Conservation (phyloP, 148 eudicot species). For the Rhododendron mucronatum region DNA sequence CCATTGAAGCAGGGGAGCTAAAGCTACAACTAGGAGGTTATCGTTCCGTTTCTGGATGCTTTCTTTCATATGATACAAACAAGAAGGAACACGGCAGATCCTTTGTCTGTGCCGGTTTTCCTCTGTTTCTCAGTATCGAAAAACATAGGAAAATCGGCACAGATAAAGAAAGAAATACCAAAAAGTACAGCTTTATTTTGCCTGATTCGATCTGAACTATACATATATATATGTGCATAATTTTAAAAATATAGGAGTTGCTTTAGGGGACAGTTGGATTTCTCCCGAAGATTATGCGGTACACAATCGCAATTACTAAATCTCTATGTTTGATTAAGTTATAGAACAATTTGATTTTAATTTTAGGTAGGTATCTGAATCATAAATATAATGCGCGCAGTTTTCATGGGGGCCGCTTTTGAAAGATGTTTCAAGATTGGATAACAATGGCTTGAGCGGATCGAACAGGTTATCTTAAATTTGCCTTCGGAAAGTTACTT, state of each 20-base stretch:
- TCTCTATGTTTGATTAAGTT: not conserved
- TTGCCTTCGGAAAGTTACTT: not conserved
- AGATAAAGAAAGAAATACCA: not conserved
- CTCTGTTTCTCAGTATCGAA: no score
- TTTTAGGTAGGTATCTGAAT: not conserved
- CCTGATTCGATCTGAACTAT: not conserved
- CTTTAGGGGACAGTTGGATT: conserved; percentile 14
- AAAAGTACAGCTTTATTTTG: not conserved
- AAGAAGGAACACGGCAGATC: no score
- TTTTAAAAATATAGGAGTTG: not conserved
- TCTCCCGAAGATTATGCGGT: conserved; percentile 15
- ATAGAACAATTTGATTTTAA: not conserved
- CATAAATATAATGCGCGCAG: not conserved
- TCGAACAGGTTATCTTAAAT: conserved; percentile 4
- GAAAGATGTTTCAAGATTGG: conserved; percentile 9
- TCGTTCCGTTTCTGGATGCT: not conserved
- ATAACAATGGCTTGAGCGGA: not conserved
- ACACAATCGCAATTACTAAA: not conserved
- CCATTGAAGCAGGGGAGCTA: conserved; percentile 11
- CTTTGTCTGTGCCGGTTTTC: no score
- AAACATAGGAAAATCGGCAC: no score
- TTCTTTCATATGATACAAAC: not conserved
- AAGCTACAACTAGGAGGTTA: conserved; percentile 14
- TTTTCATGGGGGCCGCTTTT: conserved; percentile 19
- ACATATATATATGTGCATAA: no score